Base-by-base conservation (phyloP, 2,329 filamentous ascomycete species). In the Ascochyta pisi region DNA sequence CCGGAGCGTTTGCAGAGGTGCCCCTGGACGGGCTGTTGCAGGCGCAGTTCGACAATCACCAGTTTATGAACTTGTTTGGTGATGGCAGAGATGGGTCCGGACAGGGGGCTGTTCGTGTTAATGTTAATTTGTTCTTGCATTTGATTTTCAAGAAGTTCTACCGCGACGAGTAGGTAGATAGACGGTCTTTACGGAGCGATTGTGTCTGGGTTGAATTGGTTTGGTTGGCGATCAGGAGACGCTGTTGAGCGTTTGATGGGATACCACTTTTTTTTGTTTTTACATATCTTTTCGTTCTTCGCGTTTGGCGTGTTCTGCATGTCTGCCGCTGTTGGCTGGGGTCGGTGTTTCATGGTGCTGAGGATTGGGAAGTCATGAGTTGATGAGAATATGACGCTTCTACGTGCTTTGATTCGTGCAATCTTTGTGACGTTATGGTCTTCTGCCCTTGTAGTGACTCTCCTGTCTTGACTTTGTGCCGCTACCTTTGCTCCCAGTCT, bases 141-240 rank as follows among this genome's bases (percentile, higher is more conserved):
- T 82, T 98, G 76, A 85, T 99, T 66, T 98, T 98, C 83, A 96
- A 96, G 85, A 99, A 99, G 83, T 99, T 99, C 77, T 99, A 99
- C 63, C 70, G 78, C 59, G 80, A 82, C 43, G 64, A 66, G 54
- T 70, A 58, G 51, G 54, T 70, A 58, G 51, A 40, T n/a, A 10
- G 10, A 15, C 9, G 4, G 33, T 13, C 13, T 27, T 26, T 26
- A 42, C 10, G 24, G 24, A 42, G 24, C 39, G 40, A 31, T 3
- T 3, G 40, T 3, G 19, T 19, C 19, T 19, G 19, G 19, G 19
- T 19, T 19, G 19, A 19, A 19, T 3, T 19, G 40, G n/a, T 29
- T 16, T 10, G 26, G 40, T 4, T 16, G n/a, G n/a, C 24, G 33
- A 35, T 35, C 5, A 1, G 34, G 10, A 4, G 27, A 10, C 9